These are phyloP conservation scores for Mortierella sp. DNA, from an alignment of 371 early-diverging fungal genomes.

Conservation along the genomic window DNA sequence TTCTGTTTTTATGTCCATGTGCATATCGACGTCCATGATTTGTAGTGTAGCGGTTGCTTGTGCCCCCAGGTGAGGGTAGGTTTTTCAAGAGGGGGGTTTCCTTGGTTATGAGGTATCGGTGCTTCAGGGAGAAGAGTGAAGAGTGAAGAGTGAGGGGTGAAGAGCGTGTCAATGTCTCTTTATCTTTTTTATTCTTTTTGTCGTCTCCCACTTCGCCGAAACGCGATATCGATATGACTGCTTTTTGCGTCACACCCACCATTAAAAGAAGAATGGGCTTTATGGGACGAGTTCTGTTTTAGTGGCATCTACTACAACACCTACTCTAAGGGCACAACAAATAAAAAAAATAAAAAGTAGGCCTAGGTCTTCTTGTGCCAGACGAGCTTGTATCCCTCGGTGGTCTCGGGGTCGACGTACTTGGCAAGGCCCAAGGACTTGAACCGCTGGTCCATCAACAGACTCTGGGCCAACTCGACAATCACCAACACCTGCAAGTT, in stretches of 20 bases:
- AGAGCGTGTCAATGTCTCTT: not conserved
- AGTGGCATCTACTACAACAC: not conserved
- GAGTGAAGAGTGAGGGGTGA: not conserved
- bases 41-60: no score
- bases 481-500: conserved; percentile 51
- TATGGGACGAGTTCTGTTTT: not conserved
- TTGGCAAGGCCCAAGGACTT: conserved; percentile 53
- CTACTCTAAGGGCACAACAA: not conserved
- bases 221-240: not conserved
- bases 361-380: conserved; percentile 57
- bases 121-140: not conserved
- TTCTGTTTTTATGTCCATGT: not conserved
- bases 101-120: not conserved
- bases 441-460: conserved; percentile 54
- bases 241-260: conserved; percentile 1
- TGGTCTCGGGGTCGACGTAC: conserved; percentile 51
- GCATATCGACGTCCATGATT: not conserved
- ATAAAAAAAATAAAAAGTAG: not conserved
- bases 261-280: not conserved
- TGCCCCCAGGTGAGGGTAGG: no score
- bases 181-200: not conserved
- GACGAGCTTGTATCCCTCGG: conserved; percentile 52
- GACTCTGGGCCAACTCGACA: conserved; percentile 45
- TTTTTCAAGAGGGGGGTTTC: not conserved
- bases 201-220: not conserved